phyloP scores from a whole-genome alignment of 331 rosid species.

The Rosa hybrid region DNA sequence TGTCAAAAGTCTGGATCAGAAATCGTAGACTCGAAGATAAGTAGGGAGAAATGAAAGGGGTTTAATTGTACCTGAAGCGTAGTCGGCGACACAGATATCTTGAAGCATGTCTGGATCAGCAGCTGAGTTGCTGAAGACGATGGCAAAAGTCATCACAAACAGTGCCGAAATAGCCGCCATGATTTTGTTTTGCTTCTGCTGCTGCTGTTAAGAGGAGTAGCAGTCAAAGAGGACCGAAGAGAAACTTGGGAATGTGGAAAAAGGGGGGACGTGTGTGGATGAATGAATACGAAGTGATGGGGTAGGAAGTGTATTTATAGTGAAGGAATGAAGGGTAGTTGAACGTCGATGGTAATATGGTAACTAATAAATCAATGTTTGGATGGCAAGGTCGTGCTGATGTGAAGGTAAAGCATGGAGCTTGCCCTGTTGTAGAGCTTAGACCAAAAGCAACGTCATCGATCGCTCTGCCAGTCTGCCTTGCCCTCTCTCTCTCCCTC shows the following conservation, averaged over 20 bases:
- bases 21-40: neutral
- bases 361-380: neutral
- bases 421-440: slow-evolving; percentile 24
- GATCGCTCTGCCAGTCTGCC: neutral
- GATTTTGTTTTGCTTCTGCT: neutral
- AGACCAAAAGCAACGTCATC: slow-evolving; percentile 39
- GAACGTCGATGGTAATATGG: neutral
- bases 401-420: slow-evolving; percentile 29
- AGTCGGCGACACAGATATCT: slow-evolving; percentile 84
- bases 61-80: slow-evolving; percentile 42
- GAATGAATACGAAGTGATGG: neutral
- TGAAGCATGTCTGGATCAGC: slow-evolving; percentile 87
- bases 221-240: neutral
- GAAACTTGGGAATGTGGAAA: neutral
- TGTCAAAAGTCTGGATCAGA: too few relatives aligned
- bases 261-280: neutral
- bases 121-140: slow-evolving; percentile 36
- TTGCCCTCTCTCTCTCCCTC: neutral
- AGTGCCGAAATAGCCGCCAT: slow-evolving; percentile 43
- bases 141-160: slow-evolving; percentile 35
- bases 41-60: neutral
- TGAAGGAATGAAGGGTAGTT: slow-evolving; percentile 1
- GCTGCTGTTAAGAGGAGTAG: neutral
- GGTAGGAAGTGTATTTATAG: slow-evolving; percentile 27
- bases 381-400: neutral